phyloP scores from a whole-genome alignment of 306 rosid genomes.

The Mucuna pruriens region DNA sequence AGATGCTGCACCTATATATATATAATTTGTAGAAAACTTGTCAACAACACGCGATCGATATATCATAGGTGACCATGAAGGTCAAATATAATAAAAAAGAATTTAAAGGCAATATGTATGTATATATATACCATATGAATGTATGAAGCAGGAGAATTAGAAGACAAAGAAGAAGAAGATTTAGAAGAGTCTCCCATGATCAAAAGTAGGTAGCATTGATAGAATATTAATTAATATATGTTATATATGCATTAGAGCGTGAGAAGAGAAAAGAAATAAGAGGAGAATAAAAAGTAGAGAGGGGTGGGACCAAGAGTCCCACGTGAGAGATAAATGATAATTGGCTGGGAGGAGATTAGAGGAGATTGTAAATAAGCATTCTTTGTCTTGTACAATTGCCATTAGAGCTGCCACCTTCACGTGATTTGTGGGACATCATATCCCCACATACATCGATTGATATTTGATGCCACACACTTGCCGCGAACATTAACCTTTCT shows the following conservation, averaged over 20 bases:
- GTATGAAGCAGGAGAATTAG: slow-evolving; percentile 82
- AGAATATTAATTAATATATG: not conserved
- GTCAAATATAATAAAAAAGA: not conserved
- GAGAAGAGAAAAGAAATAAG: not conserved
- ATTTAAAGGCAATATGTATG: not conserved
- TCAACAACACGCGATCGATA: not conserved
- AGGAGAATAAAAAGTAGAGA: not conserved
- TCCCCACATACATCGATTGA: not conserved
- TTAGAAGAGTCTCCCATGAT: slow-evolving; percentile 67
- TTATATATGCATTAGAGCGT: not conserved
- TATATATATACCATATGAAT: slow-evolving; percentile 70
- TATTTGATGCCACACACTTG: not conserved
- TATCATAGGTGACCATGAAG: not conserved
- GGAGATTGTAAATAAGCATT: slow-evolving; percentile 74
- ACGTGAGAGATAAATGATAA: slow-evolving; percentile 90
- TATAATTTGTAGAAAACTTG: not conserved
- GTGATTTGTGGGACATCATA: slow-evolving; percentile 76
- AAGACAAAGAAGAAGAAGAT: not conserved
- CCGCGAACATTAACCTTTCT: not conserved
- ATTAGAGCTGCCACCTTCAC: slow-evolving; percentile 57
- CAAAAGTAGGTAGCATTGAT: not conserved
- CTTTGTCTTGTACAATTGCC: slow-evolving; percentile 52
- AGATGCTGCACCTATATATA: slow-evolving; percentile 84
- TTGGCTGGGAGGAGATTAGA: slow-evolving; percentile 85
- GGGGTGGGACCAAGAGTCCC: slow-evolving; percentile 67